Base-by-base conservation (phyloP, 2,329 filamentous ascomycete genomes). In the Aspergillus puulaauensis region DNA sequence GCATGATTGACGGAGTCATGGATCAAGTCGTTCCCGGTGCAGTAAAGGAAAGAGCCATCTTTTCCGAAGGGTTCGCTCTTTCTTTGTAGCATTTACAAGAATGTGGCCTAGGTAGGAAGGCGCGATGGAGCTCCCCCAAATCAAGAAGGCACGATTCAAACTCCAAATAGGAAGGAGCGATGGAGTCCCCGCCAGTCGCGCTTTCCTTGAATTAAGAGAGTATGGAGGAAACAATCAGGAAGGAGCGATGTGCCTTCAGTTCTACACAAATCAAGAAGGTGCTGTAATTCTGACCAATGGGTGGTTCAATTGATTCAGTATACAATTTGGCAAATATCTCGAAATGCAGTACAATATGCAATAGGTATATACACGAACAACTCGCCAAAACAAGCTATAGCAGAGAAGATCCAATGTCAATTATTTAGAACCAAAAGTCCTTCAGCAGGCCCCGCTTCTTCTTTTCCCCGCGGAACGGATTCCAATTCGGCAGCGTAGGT, bases 401-500 rank as follows among this genome's bases (percentile, higher is more conserved):
- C 44, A 23, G n/a, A 24, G 5, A n/a, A 17, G 6, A 46, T 31
- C 14, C 12, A 46, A 23, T 23, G 27, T 11, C 9, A 11, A 31
- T 31, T 24, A 35, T 9, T 15, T 39, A 55, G 15, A 55, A 45
- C 45, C 35, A 44, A 49, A 55, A 35, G n/a, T 51, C 19, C 24
- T 7, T 17, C n/a, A 45, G 47, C 17, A 45, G 24, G 24, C 14
- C 19, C 7, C n/a, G n/a, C 23, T 51, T 51, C 46, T 40, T 58
- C 41, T 47, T 53, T 21, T 24, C 19, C 8, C 24, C 23, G 14
- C 35, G 8, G 14, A 51, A 37, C 51, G 40, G 54, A 9, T 46
- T 43, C 56, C 50, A 54, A 14, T 50, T 40, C 19, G 55, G 41
- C 52, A 52, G 52, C 24, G 12, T 15, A 2, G 62, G 58, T n/a